These are phyloP conservation scores for Cucumis cinereus DNA, from an alignment of 306 rosid genomes.

Conservation along the genomic window DNA sequence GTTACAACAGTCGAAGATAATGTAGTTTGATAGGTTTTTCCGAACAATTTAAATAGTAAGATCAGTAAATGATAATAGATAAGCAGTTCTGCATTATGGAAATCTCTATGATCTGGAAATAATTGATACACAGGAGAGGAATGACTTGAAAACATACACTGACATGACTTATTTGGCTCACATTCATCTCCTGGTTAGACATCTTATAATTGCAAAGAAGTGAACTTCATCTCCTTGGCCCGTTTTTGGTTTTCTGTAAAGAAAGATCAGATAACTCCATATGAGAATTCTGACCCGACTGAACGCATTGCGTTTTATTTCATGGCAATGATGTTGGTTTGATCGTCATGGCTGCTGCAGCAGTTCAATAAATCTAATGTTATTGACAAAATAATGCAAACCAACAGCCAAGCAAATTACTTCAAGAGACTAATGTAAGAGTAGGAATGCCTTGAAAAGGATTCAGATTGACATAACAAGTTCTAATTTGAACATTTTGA, in stretches of 20 bases:
- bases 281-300: neutral
- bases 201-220: neutral
- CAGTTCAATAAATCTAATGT: neutral
- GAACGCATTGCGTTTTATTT: neutral
- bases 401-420: neutral
- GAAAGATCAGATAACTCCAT: neutral
- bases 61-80: neutral
- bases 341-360: neutral
- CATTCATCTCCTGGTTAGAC: neutral
- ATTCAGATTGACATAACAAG: neutral
- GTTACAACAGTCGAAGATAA: neutral
- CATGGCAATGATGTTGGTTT: constrained; percentile 3
- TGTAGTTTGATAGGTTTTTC: neutral
- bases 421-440: neutral
- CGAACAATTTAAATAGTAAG: neutral
- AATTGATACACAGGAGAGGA: neutral
- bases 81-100: neutral
- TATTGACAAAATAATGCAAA: neutral
- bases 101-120: neutral
- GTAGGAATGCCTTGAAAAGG: neutral
- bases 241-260: neutral
- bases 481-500: neutral
- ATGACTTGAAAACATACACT: constrained; percentile 1
- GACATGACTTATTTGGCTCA: neutral
- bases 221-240: neutral